Base-by-base conservation (phyloP, 1,284 basidiomycete genomes). In the Agaricales sp. region DNA sequence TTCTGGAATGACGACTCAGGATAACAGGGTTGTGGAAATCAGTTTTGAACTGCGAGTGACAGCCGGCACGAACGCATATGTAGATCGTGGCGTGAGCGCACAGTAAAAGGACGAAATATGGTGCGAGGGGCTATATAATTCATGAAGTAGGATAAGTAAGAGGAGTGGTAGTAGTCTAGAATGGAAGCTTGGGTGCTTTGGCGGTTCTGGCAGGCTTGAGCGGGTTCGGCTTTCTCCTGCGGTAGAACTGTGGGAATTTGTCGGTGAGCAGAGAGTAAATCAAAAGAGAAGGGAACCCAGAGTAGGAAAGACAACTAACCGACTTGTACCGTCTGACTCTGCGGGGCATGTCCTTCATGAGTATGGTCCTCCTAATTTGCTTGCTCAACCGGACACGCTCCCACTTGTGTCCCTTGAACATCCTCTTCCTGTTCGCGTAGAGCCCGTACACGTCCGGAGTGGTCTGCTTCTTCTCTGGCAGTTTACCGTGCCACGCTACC, bases 361-460 rank as follows among this genome's bases (percentile, higher is more conserved):
- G 65, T 50, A 78, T 70, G 52, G 65, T 65, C 51, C 67, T 74
- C 57, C 70, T 72, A 57, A 63, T 64, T 48, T 65, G 59, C 54
- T 67, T 67, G 57, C 69, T 67, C 49, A 67, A 67, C 54, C 67
- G 67, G 53, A 67, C 61, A 37, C 84, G 74, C 65, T 89, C 82
- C 81, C 82, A 87, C 58, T 78, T 84, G 71, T 89, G 86, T 19
- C 87, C 87, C 70, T 89, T 90, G 76, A 90, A 89, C 86, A 89
- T 88, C 55, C 75, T 69, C 69, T 78, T 82, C 72, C 75, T 82
- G 52, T 71, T 78, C 13, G 81, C 77, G 55, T 89, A 89, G 57
- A 89, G 63, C 47, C 75, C 54, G 74, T 75, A 23, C 80, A 75
- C 60, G 25, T 79, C 74, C 22, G 73, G 69, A 43, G 78, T 77